A percentile compares a stretch with the other conserved stretches of the same genome.
These are phyloP conservation scores for Periconia macrospinosa DNA, from an alignment of 2,329 filamentous ascomycete genomes.

Conservation along the genomic window DNA sequence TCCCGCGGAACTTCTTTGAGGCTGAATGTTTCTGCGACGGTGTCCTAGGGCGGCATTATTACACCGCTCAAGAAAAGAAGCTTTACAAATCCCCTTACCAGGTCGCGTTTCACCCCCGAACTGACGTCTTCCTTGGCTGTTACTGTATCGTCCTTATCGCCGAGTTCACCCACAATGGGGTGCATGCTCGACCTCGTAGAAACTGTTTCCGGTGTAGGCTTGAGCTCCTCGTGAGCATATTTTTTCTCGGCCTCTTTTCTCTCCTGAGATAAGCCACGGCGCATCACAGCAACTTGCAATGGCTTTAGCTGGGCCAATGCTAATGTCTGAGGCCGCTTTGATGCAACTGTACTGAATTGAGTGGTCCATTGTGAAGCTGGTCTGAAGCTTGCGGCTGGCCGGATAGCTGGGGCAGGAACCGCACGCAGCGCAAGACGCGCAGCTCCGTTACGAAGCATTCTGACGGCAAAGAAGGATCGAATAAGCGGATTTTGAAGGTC, in stretches of 20 bases:
- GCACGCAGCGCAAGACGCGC: conserved; percentile 46
- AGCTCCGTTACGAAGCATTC: conserved; percentile 50
- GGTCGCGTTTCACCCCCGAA: conserved; percentile 45
- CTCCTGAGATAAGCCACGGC: conserved; percentile 47
- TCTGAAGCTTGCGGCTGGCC: conserved; percentile 29
- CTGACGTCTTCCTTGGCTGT: conserved; percentile 49
- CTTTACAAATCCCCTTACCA: conserved; percentile 25
- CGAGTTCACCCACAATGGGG: conserved; percentile 44
- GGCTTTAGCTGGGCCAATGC: conserved; percentile 38
- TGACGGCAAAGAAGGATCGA: conserved; percentile 2
- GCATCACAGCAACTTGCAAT: conserved; percentile 37
- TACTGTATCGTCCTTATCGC: conserved; percentile 19
- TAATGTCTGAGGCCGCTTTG: conserved; percentile 36
- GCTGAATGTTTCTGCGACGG: conserved; percentile 53
- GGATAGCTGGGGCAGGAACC: conserved; percentile 30
- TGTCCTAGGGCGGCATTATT: conserved; percentile 39
- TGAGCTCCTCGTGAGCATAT: conserved; percentile 58
- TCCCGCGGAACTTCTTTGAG: conserved; percentile 49
- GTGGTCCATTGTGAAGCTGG: conserved; percentile 42
- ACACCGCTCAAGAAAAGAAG: neutral
- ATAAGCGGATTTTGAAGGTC: neutral
- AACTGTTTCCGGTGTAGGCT: conserved; percentile 62
- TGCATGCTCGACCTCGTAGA: conserved; percentile 58
- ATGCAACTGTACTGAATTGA: conserved; percentile 45
- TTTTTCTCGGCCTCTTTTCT: conserved; percentile 61